Conservation (phyloP, 2,329 filamentous ascomycete genomes). For the Pseudocercospora cruenta region DNA sequence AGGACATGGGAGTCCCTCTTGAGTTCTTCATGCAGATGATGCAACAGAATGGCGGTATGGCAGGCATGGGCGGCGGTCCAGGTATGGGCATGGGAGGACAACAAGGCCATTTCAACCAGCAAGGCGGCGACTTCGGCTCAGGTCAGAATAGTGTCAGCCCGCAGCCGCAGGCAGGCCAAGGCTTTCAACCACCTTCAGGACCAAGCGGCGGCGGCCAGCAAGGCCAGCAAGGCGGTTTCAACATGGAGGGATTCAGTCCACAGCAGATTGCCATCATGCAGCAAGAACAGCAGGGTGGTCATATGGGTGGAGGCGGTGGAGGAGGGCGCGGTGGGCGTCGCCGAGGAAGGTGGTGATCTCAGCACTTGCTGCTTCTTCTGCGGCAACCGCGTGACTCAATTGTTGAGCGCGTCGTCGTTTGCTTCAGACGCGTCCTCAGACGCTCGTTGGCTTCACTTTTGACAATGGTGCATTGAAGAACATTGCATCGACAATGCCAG, state of each 20-base stretch:
- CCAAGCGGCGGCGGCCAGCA: slow-evolving; percentile 24
- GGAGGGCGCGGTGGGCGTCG: slow-evolving; percentile 33
- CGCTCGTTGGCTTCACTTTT: not conserved
- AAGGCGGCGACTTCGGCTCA: slow-evolving; percentile 28
- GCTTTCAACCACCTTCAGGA: slow-evolving; percentile 35
- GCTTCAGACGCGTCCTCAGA: not conserved
- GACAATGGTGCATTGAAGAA: not conserved
- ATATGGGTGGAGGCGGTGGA: slow-evolving; percentile 36
- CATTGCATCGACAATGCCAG: not conserved
- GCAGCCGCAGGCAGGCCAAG: slow-evolving; percentile 32
- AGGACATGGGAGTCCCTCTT: slow-evolving; percentile 47
- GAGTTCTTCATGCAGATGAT: slow-evolving; percentile 29
- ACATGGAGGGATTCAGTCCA: slow-evolving; percentile 39
- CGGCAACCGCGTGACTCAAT: not conserved
- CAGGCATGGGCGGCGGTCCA: slow-evolving; percentile 3
- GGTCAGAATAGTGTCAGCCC: slow-evolving; percentile 29
- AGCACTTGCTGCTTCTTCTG: not conserved
- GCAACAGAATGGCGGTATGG: slow-evolving; percentile 39
- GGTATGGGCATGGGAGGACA: slow-evolving; percentile 23
- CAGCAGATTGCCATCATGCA: slow-evolving; percentile 44
- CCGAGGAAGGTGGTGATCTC: slow-evolving; percentile 24
- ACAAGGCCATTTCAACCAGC: slow-evolving; percentile 27
- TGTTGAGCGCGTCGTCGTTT: not conserved
- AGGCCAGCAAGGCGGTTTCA: slow-evolving; percentile 20
- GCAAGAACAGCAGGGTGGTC: slow-evolving; percentile 33